A percentile compares a stretch with the other conserved stretches of the same genome.
These are phyloP conservation scores for Ustilago shanxiensis DNA, from an alignment of 1,284 basidiomycete species.

Conservation along the genomic window DNA sequence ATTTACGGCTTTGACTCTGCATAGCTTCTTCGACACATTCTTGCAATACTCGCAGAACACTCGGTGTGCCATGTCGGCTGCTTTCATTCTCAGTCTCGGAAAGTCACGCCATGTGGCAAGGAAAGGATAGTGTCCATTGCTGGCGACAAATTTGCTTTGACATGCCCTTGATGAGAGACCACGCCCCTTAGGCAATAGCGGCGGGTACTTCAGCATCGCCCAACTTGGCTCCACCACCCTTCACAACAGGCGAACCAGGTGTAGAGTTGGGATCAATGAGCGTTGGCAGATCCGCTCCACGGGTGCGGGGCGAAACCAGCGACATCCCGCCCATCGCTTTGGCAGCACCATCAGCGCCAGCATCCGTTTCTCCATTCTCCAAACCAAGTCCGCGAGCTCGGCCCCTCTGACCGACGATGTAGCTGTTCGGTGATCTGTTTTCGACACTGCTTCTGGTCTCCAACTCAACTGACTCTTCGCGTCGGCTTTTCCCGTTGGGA, in stretches of 20 bases:
- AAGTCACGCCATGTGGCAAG: background rate
- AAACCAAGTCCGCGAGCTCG: constrained; percentile 38
- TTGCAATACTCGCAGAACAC: background rate
- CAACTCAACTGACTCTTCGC: constrained; percentile 39
- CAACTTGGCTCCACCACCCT: constrained; percentile 9
- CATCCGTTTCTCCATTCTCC: constrained; percentile 25
- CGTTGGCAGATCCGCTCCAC: constrained; percentile 10
- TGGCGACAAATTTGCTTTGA: background rate
- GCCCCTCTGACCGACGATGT: constrained; percentile 44
- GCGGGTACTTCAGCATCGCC: constrained; percentile 36
- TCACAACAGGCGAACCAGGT: constrained; percentile 29
- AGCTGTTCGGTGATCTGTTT: constrained; percentile 24
- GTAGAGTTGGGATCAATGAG: constrained; percentile 38
- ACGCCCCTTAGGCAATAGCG: constrained; percentile 25
- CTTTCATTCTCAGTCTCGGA: background rate
- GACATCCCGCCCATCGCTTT: constrained; percentile 23
- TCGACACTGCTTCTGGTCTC: constrained; percentile 40
- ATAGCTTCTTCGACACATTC: background rate
- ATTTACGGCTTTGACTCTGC: background rate
- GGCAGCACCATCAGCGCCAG: constrained; percentile 9
- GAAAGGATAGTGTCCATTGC: constrained; percentile 4
- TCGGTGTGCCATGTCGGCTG: background rate
- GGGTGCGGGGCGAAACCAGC: background rate
- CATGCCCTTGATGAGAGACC: background rate
- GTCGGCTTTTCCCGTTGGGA: constrained; percentile 5